Evolutionary conservation across 805 yeast genomes (phyloP).

Genomic region (Saturnispora hagleri): DNA sequence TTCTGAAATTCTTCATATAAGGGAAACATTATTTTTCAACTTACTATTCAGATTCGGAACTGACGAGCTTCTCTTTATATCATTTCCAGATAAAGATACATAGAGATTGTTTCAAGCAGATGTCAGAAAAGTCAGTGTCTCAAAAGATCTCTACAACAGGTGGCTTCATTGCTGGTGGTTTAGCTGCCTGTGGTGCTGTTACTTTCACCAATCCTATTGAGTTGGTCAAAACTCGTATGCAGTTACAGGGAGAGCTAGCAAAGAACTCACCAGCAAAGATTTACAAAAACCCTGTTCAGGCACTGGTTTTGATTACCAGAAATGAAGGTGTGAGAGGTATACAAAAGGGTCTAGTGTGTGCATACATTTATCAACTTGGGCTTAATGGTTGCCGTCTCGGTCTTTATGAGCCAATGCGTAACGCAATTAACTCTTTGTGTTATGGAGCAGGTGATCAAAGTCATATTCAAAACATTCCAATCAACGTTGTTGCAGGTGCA

Average conservation of each 20-base stretch:
- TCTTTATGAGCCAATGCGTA: constrained; percentile 81
- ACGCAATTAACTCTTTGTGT: constrained; percentile 42
- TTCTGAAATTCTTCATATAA: background rate
- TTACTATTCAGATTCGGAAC: background rate
- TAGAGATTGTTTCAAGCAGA: background rate
- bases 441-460: constrained; percentile 45
- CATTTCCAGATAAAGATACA: background rate
- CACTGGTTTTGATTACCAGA: constrained; percentile 56
- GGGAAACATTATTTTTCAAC: background rate
- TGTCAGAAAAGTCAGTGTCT: constrained; percentile 35
- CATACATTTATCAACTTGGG: constrained; percentile 83
- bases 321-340: constrained; percentile 83
- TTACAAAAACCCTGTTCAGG: constrained; percentile 83
- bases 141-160: constrained; percentile 58
- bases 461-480: constrained; percentile 37
- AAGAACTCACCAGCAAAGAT: constrained; percentile 39
- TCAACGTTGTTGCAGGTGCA: constrained; percentile 76
- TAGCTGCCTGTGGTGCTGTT: constrained; percentile 97
- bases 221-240: constrained; percentile 91
- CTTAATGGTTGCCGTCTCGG: constrained; percentile 94
- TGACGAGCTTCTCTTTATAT: background rate
- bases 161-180: constrained; percentile 82
- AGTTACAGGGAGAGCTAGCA: constrained; percentile 84
- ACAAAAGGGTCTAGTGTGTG: constrained; percentile 84
- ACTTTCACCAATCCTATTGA: constrained; percentile 96